Evolutionary conservation across 306 rosid genomes (phyloP).

Genomic region (Betula pendula): DNA sequence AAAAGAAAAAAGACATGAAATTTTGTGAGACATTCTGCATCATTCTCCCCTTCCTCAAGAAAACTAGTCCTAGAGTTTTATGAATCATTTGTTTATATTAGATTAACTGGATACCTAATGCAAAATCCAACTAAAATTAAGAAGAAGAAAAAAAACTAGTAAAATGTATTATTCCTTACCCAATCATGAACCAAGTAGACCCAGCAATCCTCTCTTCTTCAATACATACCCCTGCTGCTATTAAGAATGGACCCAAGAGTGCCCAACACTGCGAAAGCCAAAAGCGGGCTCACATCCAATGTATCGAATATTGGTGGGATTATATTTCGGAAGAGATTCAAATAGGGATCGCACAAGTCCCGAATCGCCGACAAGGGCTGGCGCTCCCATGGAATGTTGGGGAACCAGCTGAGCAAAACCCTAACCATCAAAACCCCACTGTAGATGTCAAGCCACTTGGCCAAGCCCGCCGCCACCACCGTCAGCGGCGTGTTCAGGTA

Average conservation of each 20-base stretch:
- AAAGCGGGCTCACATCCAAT: slow-evolving; percentile 85
- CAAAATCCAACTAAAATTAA: too few species aligned
- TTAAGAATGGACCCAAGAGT: slow-evolving; percentile 67
- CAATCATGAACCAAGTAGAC: slow-evolving; percentile 9
- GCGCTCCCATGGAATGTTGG: slow-evolving; percentile 90
- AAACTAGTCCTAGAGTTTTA: too few species aligned
- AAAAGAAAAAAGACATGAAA: too few species aligned
- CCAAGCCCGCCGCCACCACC: slow-evolving; percentile 88
- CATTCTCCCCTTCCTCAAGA: too few species aligned
- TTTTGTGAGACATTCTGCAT: too few species aligned
- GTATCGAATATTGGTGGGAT: slow-evolving; percentile 87
- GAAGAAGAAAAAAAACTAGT: not conserved
- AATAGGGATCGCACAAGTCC: slow-evolving; percentile 90
- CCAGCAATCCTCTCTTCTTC: slow-evolving; percentile 18
- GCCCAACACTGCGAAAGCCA: slow-evolving; percentile 89
- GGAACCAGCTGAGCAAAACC: slow-evolving; percentile 98
- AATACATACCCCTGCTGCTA: slow-evolving; percentile 30
- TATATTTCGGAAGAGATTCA: slow-evolving; percentile 78
- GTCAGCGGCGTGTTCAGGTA: slow-evolving; percentile 84
- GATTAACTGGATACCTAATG: not conserved
- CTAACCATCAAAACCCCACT: slow-evolving; percentile 94
- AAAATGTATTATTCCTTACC: slow-evolving; percentile 14
- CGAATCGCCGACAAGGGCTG: slow-evolving; percentile 88
- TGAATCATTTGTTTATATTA: not conserved
- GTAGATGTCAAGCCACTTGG: slow-evolving; percentile 93